Conservation (phyloP, 2,329 filamentous ascomycete genomes). For the Hirsutella thompsonii region DNA sequence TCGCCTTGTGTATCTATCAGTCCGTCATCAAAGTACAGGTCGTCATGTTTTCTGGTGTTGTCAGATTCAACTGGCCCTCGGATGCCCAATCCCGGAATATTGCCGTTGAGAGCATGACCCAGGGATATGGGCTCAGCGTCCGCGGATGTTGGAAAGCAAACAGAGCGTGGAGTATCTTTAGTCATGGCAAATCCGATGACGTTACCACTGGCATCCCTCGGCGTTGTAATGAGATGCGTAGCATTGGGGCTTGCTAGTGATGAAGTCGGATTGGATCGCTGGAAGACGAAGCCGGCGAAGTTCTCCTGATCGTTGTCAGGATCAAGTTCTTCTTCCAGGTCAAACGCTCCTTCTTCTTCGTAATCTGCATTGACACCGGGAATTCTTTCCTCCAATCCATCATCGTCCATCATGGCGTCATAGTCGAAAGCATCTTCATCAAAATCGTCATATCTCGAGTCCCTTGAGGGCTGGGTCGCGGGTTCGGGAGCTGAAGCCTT, state of each 20-base stretch:
- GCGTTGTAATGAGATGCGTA: constrained; percentile 34
- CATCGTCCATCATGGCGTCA: constrained; percentile 52
- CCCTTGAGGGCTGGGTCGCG: constrained; percentile 22
- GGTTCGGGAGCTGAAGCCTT: constrained; percentile 26
- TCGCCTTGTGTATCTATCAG: constrained; percentile 33
- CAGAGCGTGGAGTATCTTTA: constrained; percentile 25
- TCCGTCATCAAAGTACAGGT: constrained; percentile 59
- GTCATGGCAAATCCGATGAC: constrained; percentile 45
- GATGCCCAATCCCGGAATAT: constrained; percentile 28
- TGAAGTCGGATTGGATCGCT: constrained; percentile 39
- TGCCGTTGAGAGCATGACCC: constrained; percentile 5
- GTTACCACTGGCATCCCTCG: constrained; percentile 40
- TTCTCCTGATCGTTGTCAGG: constrained; percentile 46
- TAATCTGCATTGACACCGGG: constrained; percentile 34
- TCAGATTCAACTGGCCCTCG: constrained; percentile 13
- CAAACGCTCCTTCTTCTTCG: constrained; percentile 6
- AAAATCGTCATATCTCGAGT: constrained; percentile 48
- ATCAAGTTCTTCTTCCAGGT: constrained; percentile 20
- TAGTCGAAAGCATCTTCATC: constrained; percentile 49
- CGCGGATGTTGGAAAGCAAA: constrained; percentile 4
- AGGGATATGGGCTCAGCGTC: background rate
- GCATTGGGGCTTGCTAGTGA: constrained; percentile 36
- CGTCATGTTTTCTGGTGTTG: constrained; percentile 39
- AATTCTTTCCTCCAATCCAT: constrained; percentile 53
- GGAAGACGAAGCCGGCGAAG: constrained; percentile 46